Evolutionary conservation across 176 grass and related monocot species (phyloP).

Genomic region (Musa acuminata): DNA sequence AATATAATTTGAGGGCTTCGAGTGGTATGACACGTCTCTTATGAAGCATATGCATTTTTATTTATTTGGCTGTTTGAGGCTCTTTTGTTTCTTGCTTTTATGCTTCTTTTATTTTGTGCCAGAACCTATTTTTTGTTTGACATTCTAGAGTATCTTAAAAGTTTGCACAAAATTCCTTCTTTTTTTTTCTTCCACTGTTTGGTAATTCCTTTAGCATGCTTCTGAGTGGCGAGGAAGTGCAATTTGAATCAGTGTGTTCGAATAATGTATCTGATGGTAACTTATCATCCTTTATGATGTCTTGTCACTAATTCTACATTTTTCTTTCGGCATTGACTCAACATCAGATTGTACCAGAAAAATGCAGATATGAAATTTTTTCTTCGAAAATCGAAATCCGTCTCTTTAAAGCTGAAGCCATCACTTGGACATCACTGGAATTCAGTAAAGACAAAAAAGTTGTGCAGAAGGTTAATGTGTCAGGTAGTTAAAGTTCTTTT

Average conservation of each 20-base stretch:
- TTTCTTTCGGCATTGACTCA: background rate
- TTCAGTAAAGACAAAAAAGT: slow-evolving; percentile 28
- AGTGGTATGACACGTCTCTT: background rate
- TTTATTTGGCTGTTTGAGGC: background rate
- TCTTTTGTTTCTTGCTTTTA: background rate
- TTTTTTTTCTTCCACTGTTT: background rate
- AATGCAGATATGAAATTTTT: slow-evolving; percentile 31
- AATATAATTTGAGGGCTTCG: too few species aligned
- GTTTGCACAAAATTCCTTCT: background rate
- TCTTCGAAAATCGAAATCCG: slow-evolving; percentile 42
- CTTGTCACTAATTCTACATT: background rate
- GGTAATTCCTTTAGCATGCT: background rate
- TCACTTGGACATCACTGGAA: slow-evolving; percentile 40
- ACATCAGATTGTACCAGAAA: slow-evolving; percentile 30
- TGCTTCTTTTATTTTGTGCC: background rate
- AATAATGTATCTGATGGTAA: background rate
- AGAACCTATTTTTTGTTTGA: background rate
- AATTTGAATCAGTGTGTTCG: background rate
- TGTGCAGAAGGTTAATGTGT: slow-evolving; percentile 28
- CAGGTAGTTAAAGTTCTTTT: background rate
- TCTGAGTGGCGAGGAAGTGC: background rate
- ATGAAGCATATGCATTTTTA: background rate
- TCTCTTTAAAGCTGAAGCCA: slow-evolving; percentile 37
- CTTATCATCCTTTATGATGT: background rate
- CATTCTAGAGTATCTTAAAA: background rate